Base-by-base conservation (phyloP, 768 basidiomycete species). In the Exsudoporus frostii region DNA sequence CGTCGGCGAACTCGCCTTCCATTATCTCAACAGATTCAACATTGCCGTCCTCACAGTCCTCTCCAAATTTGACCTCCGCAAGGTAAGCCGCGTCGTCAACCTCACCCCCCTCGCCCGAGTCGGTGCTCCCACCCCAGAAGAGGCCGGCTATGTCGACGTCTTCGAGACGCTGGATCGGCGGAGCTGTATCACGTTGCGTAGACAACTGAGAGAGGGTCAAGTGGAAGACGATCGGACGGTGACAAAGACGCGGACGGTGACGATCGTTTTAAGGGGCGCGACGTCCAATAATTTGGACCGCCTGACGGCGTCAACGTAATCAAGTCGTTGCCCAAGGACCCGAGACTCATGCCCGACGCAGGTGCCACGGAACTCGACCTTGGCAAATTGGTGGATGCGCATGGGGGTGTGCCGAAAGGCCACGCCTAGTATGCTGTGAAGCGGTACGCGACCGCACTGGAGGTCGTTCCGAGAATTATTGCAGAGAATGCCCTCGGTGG, bases 21-120 rank as follows among this genome's bases (percentile, higher is more conserved):
- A 99, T 74, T 99, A 94, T 77, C 87, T 99, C 66, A 90, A 98
- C 77, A 82, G 95, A 50, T 80, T 90, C 76, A 79, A 84, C 75
- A 92, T 99, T 71, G 92, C 92, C 63, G 93, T 98, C 61, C 82
- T 99, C 73, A 98, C 97, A 71, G 92, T 98, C 27, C 82, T 96
- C 53, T 97, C 93, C 67, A 99, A 99, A 72, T 99, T 99, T 71
- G 96, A 99, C 59, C 84, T 99, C 14, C 88, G 96, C 46, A 79
- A 97, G 1, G 75, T 98, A 15, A 96, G 92, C 72, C 89, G 95
- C 45, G 97, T 99, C 59, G 92, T 93, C 60, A 92, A 92, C 57
- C 97, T 96, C 11, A 97, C 93, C 0, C 97, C 97, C 4, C 85
- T 99, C 47, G 95, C 97, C 1, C 88, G 97, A 42, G 80, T 99